Evolutionary conservation across 2,329 filamentous ascomycete species (phyloP), one percentile per base, ranked within the genome.

Genomic region (Elsinoe fawcettii): DNA sequence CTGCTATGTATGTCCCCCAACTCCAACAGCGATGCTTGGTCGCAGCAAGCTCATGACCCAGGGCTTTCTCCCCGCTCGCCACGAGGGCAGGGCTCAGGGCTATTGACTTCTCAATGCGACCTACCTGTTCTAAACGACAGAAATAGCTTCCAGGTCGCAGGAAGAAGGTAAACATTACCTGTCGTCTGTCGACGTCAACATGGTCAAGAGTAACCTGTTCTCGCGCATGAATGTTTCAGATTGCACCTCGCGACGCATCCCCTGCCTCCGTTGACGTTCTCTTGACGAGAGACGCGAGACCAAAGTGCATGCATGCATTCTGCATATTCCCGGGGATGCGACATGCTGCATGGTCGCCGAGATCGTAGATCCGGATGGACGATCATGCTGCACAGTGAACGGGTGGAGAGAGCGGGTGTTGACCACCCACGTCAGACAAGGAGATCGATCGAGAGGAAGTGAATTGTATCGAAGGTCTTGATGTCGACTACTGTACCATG

Each of bases 301-400:
- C 14, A 43, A 11, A 14, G 25, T 11, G 14, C 23, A 49, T 30
- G 23, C 22, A 47, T 18, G 43, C n/a, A n/a, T n/a, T n/a, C n/a
- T n/a, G n/a, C n/a, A n/a, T n/a, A n/a, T n/a, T n/a, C 23, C 44
- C 44, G 44, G 44, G 44, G 18, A 49, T 37, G 34, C 34, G 3
- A 37, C 34, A 22, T 32, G n/a, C 23, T 49, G 27, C 44, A 49
- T 49, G 44, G 2, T 49, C 44, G 44, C 44, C 44, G 44, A 49
- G 27, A 49, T 49, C 44, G 44, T 32, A 49, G 44, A 49, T 49
- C 11, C 14, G 23, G 22, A 34, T n/a, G 27, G 44, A 8, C 23
- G 44, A 49, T 32, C 44, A 49, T 6, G n/a, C 23, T 6, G 14
- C 4, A 12, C 11, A 14, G 14, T 49, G 41, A 23, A 44, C 41